Conservation (phyloP, 2,329 filamentous ascomycete genomes). For the Pseudocercospora pini-densiflorae region DNA sequence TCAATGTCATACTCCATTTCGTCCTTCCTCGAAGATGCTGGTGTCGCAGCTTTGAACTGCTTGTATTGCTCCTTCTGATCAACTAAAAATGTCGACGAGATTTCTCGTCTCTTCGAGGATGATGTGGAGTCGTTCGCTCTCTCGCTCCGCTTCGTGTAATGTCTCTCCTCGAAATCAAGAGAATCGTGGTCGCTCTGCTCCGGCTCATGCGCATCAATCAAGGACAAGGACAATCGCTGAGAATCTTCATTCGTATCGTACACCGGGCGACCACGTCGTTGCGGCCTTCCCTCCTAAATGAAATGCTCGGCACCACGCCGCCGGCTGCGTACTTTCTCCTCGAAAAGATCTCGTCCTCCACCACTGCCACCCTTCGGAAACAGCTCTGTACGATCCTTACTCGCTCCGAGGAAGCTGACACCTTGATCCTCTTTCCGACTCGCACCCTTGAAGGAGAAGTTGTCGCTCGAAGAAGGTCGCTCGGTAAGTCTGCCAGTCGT, state of each 20-base stretch:
- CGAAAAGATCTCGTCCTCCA: conserved; percentile 23
- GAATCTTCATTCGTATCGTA: conserved; percentile 4
- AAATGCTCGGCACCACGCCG: conserved; percentile 22
- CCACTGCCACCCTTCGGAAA: conserved; percentile 15
- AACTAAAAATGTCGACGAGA: neutral
- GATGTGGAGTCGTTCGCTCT: neutral
- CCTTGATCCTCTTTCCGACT: conserved; percentile 29
- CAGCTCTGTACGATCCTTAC: conserved; percentile 23
- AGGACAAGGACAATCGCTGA: neutral
- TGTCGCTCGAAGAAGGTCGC: conserved; percentile 23
- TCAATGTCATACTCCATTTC: neutral
- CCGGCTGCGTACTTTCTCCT: conserved; percentile 22
- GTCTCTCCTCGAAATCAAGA: neutral
- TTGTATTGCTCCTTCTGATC: conserved; percentile 6
- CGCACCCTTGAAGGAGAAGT: conserved; percentile 43
- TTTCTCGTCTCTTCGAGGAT: neutral
- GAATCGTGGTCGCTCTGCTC: neutral
- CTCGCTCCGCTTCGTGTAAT: neutral
- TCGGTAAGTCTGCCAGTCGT: conserved; percentile 20
- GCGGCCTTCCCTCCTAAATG: conserved; percentile 18
- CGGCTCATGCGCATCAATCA: neutral
- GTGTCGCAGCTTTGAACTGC: neutral
- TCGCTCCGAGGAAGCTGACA: conserved; percentile 40
- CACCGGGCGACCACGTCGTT: conserved; percentile 6
- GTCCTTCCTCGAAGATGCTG: neutral